A percentile compares a stretch with the other conserved stretches of the same genome.
Evolutionary conservation across 495 filamentous ascomycete species (phyloP).

Genomic region (Penicillium atrosanguineum): DNA sequence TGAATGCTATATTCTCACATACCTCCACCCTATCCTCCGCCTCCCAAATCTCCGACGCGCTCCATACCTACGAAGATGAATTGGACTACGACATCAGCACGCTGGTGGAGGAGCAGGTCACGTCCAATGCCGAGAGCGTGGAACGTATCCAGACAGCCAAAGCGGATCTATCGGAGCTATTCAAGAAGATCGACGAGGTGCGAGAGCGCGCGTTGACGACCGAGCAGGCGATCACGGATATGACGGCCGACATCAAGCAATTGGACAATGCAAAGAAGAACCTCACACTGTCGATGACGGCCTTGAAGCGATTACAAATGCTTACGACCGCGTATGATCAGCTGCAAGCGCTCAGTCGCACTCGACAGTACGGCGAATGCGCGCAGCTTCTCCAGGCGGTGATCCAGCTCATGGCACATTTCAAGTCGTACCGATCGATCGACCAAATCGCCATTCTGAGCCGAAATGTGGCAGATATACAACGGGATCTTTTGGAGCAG

Average conservation of each 20-base stretch:
- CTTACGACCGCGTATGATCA: constrained; percentile 97
- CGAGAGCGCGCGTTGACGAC: constrained; percentile 86
- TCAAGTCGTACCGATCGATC: constrained; percentile 96
- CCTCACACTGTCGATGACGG: constrained; percentile 96
- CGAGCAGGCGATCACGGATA: constrained; percentile 93
- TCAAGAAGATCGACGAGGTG: constrained; percentile 94
- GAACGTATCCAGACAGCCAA: constrained; percentile 88
- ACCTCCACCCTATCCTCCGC: constrained; percentile 83
- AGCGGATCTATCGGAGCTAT: constrained; percentile 81
- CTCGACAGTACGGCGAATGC: constrained; percentile 93
- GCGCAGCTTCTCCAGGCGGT: constrained; percentile 93
- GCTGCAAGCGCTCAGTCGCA: constrained; percentile 76
- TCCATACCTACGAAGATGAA: constrained; percentile 78
- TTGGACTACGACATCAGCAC: constrained; percentile 76
- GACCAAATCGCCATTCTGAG: constrained; percentile 96
- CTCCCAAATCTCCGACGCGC: constrained; percentile 63
- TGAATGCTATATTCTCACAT: constrained; percentile 92
- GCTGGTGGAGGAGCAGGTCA: constrained; percentile 77
- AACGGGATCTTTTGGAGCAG: constrained; percentile 91
- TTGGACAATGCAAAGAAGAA: constrained; percentile 96
- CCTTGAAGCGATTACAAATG: constrained; percentile 96
- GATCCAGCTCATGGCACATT: constrained; percentile 96
- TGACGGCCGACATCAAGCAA: constrained; percentile 99
- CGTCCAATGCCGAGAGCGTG: constrained; percentile 82
- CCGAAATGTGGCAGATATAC: constrained; percentile 89